A percentile compares a stretch with the other conserved stretches of the same genome.
These are phyloP conservation scores for Mortierella sp. DNA, from an alignment of 371 early-diverging fungal species.

Conservation along the genomic window DNA sequence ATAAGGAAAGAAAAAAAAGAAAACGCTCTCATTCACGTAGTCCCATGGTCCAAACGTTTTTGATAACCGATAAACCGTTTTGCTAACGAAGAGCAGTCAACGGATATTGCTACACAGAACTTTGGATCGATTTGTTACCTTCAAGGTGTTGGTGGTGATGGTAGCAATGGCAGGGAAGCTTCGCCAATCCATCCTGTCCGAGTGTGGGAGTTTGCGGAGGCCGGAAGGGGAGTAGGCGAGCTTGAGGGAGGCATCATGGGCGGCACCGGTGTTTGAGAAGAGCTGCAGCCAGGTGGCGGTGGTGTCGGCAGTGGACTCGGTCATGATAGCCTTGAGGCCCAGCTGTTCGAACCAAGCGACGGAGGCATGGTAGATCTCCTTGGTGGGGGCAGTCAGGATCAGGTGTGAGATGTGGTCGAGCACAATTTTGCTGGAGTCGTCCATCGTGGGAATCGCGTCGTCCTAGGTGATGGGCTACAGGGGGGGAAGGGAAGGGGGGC, in stretches of 20 bases:
- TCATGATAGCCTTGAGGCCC: constrained; percentile 52
- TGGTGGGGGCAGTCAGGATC: constrained; percentile 43
- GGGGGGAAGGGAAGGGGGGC: not conserved
- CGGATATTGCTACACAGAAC: not conserved
- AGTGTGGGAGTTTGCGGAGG: constrained; percentile 23
- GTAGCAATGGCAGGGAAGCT: constrained; percentile 47
- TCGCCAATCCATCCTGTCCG: constrained; percentile 54
- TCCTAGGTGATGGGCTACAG: constrained; percentile 1
- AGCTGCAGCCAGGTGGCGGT: constrained; percentile 51
- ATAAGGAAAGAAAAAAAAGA: constrained; percentile 20
- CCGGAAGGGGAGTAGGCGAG: constrained; percentile 38
- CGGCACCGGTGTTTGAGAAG: constrained; percentile 22
- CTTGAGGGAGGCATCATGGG: constrained; percentile 43
- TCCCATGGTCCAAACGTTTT: not conserved
- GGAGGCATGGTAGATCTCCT: constrained; percentile 39
- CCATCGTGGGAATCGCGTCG: constrained; percentile 20
- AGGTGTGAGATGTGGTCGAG: constrained; percentile 45
- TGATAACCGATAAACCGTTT: constrained; percentile 15
- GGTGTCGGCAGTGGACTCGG: constrained; percentile 37
- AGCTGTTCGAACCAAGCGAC: constrained; percentile 46
- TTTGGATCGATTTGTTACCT: constrained; percentile 18
- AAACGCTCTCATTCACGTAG: constrained; percentile 12
- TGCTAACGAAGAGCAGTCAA: not conserved
- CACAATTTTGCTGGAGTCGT: constrained; percentile 13
- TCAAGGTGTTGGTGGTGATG: constrained; percentile 35